Evolutionary conservation across 305 asterid species (phyloP).

Genomic region (Solanum hybrid): DNA sequence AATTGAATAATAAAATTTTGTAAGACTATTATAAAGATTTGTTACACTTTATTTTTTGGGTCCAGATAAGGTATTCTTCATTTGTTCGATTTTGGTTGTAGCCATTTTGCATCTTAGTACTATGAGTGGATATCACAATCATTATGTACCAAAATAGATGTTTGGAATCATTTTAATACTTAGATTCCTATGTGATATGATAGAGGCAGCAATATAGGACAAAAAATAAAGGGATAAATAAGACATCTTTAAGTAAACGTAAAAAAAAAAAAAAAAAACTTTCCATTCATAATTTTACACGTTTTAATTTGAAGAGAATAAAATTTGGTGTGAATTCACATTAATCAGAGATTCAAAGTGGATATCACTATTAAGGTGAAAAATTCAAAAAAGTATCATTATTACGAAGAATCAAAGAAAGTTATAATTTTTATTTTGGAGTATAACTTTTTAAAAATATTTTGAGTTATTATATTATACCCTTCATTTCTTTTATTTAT

Average conservation of each 20-base stretch:
- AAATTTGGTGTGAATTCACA: background rate
- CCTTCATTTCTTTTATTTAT: background rate
- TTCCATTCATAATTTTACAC: background rate
- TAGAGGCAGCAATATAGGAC: background rate
- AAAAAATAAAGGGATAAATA: background rate
- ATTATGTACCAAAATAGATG: background rate
- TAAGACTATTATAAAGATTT: background rate
- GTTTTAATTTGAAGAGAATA: background rate
- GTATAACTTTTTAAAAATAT: background rate
- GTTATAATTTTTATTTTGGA: background rate
- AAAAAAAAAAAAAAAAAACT: too few species aligned
- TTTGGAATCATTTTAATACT: background rate
- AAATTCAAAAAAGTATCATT: background rate
- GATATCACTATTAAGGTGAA: background rate
- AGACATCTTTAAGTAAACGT: background rate
- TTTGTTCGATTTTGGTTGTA: background rate
- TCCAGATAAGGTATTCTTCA: background rate
- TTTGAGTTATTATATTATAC: background rate
- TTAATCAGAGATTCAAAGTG: background rate
- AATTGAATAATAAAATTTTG: background rate
- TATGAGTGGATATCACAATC: background rate
- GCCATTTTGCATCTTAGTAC: background rate
- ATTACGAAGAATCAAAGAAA: background rate
- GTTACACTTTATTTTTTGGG: background rate
- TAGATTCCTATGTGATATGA: slow-evolving; percentile 1